These are phyloP conservation scores for Vitis vinifera DNA, from an alignment of 164 flowering plant species.

Conservation along the genomic window ASM3070453v1 NC_081817.1:19812501-19813000, in stretches of 20 bases:
- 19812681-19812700: constrained; percentile 50
- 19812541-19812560: too few relatives aligned
- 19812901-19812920: too few relatives aligned
- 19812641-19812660: background rate
- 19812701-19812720: constrained; percentile 51
- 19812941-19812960: too few relatives aligned
- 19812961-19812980: too few relatives aligned
- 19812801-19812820: constrained; percentile 59
- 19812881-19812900: background rate
- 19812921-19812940: too few relatives aligned
- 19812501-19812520: too few relatives aligned
- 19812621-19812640: background rate
- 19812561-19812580: too few relatives aligned
- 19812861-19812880: background rate
- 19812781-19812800: constrained; percentile 58
- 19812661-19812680: constrained; percentile 21
- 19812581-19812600: too few relatives aligned
- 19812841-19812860: background rate
- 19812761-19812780: constrained; percentile 55
- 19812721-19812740: constrained; percentile 63
- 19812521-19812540: too few relatives aligned
- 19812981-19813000: too few relatives aligned
- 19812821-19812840: constrained; percentile 65
- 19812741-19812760: constrained; percentile 73
- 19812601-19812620: too few relatives aligned